Conservation (phyloP, 1,139 yeast species). For the Kluyveromyces marxianus region DNA sequence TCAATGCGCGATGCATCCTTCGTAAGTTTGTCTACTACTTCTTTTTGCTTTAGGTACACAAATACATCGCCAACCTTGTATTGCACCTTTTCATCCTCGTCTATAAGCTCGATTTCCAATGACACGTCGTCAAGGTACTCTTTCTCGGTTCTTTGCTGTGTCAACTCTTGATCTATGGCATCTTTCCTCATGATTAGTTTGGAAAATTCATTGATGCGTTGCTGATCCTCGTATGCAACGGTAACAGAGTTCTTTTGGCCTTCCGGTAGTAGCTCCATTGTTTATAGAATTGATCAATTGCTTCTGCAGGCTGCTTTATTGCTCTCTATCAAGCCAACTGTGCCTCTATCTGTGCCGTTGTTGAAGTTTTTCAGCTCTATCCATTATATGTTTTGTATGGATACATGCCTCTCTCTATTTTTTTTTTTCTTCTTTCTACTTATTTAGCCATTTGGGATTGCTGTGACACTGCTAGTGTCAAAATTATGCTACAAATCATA, state of each 20-base stretch:
- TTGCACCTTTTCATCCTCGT: conserved; percentile 56
- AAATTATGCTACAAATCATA: too few species aligned
- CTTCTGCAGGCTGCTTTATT: not conserved
- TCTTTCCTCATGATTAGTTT: conserved; percentile 69
- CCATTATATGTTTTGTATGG: too few species aligned
- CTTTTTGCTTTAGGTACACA: conserved; percentile 54
- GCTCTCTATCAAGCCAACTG: not conserved
- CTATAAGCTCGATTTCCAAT: conserved; percentile 78
- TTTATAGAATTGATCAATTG: not conserved
- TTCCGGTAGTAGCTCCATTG: conserved; percentile 53
- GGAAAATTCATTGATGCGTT: conserved; percentile 80
- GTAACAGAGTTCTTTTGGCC: conserved; percentile 65
- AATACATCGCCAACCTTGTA: conserved; percentile 68
- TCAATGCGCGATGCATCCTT: conserved; percentile 48
- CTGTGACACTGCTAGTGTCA: too few species aligned
- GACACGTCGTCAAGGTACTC: conserved; percentile 85
- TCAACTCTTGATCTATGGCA: conserved; percentile 43
- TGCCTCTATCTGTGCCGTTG: not conserved
- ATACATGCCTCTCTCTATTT: too few species aligned
- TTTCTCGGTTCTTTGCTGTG: conserved; percentile 55
- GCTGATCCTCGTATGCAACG: conserved; percentile 86
- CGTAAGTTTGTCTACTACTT: conserved; percentile 63
- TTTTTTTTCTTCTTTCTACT: too few species aligned
- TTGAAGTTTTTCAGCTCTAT: too few species aligned
- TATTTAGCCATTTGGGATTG: too few species aligned